Evolutionary conservation across 2,329 filamentous ascomycete species (phyloP), one percentile per base, ranked within the genome.

Genomic region (Pezizomycotina sp.): DNA sequence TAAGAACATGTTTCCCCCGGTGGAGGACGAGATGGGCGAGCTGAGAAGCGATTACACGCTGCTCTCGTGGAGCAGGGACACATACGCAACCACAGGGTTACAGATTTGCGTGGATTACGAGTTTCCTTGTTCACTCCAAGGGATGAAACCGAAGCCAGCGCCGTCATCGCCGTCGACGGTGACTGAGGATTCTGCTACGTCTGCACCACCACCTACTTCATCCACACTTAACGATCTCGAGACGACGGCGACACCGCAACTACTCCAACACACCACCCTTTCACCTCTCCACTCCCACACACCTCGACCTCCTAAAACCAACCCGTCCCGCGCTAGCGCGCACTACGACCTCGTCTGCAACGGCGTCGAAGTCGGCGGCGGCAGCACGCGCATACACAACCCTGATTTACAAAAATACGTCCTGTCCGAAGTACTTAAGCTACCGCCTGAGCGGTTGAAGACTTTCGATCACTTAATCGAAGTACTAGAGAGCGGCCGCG

Each of bases 261-360:
- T 50, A 72, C 76, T 6, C 75, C 86, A 1, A 92, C 84, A 0
- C 89, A 98, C 53, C 89, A 98, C 55, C 89, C 89, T 0, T 98
- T 98, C 58, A 98, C 89, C 0, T 80, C 89, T 0, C 89, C 89
- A 0, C 71, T 79, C 22, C 71, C 0, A 60, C 62, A 4, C 84
- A 95, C 53, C 68, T 92, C 10, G 74, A 81, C 1, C 69, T 95
- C 1, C 63, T 73, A 23, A 73, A 65, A 0, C 65, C 83, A 25
- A 86, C 89, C 0, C 63, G 82, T 1, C 58, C 65, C 29, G 82
- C 72, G 1, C 70, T 68, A 48, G 91, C 78, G 3, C 86, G 50
- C 84, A 92, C 54, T 98, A 93, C 59, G 89, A 98, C 51, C 71
- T 98, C 9, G 86, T 98, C 0, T 70, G 95, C 50, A 98, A 98